A percentile compares a stretch with the other conserved stretches of the same genome.
Evolutionary conservation across 2,329 filamentous ascomycete species (phyloP).

Genomic region (Aspergillus ochraceus): DNA sequence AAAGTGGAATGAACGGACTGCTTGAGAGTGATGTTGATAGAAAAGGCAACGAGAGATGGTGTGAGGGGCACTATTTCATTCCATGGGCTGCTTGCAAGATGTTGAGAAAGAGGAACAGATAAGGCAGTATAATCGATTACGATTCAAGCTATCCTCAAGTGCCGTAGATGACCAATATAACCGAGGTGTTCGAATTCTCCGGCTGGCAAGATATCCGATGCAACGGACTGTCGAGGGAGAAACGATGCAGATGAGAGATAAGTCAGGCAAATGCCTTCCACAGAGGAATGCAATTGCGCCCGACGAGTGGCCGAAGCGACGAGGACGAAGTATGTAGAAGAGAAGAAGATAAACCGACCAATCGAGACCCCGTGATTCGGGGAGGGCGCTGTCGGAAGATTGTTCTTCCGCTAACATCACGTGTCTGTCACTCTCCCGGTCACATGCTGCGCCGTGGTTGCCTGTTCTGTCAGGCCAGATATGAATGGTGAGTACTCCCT

Average conservation of each 20-base stretch:
- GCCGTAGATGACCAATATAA: not conserved
- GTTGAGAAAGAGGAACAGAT: not conserved
- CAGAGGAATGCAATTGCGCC: not conserved
- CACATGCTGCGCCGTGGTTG: not conserved
- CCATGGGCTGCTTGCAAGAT: not conserved
- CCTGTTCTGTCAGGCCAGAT: not conserved
- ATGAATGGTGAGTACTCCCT: not conserved
- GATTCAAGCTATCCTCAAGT: not conserved
- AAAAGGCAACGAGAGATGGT: not conserved
- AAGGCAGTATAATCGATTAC: not conserved
- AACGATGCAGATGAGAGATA: not conserved
- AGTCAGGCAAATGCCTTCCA: conserved; percentile 12
- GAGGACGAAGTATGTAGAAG: not conserved
- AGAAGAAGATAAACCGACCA: conserved; percentile 4
- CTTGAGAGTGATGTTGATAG: not conserved
- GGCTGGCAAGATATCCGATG: not conserved
- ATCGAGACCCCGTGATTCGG: conserved; percentile 5
- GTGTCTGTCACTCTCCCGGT: not conserved
- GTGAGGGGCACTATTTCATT: not conserved
- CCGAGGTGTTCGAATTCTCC: not conserved
- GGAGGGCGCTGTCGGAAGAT: conserved; percentile 1
- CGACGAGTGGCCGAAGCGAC: conserved; percentile 2
- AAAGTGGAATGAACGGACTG: not conserved
- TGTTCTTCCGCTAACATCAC: conserved; percentile 2
- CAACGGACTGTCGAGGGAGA: not conserved